Percentiles rank a stretch among this genome's conserved stretches.
phyloP scores from a whole-genome alignment of 768 basidiomycete species.

The Boletus patriciae region DNA sequence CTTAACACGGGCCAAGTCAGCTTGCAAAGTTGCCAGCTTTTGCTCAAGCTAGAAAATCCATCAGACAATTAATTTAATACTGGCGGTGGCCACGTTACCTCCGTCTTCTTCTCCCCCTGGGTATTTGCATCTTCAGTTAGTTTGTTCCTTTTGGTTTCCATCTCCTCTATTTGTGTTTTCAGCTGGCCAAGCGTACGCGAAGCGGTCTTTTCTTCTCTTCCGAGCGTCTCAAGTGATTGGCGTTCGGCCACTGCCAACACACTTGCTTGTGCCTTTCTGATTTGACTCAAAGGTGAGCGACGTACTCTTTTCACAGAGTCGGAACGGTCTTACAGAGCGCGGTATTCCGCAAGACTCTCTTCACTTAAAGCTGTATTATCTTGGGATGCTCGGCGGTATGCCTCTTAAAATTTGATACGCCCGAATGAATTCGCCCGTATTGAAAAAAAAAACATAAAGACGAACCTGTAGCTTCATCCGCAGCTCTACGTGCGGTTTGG shows the following conservation, averaged over 20 bases:
- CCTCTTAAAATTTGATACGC: conserved; percentile 49
- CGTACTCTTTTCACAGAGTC: background rate
- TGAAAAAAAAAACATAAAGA: background rate
- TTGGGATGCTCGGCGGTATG: conserved; percentile 68
- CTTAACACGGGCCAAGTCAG: conserved; percentile 62
- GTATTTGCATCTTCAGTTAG: conserved; percentile 52
- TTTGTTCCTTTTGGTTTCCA: conserved; percentile 56
- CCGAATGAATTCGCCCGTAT: background rate
- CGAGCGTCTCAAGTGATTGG: conserved; percentile 76
- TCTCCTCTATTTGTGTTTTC: conserved; percentile 65
- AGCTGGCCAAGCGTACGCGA: conserved; percentile 62
- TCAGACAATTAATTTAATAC: background rate
- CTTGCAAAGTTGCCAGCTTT: conserved; percentile 54
- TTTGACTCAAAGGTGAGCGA: conserved; percentile 5
- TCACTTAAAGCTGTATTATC: conserved; percentile 77
- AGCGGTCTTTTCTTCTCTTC: conserved; percentile 79
- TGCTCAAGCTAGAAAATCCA: conserved; percentile 47
- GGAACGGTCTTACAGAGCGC: conserved; percentile 19
- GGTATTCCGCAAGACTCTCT: conserved; percentile 84
- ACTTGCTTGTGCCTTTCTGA: conserved; percentile 77
- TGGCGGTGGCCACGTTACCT: conserved; percentile 40
- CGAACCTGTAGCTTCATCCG: conserved; percentile 78
- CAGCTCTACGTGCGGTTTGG: conserved; percentile 60
- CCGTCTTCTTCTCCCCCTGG: conserved; percentile 52
- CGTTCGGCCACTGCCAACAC: conserved; percentile 83